A percentile compares a stretch with the other conserved stretches of the same genome.
Conservation (phyloP, 2,329 filamentous ascomycete species). For the Fusarium oxysporum region DNA sequence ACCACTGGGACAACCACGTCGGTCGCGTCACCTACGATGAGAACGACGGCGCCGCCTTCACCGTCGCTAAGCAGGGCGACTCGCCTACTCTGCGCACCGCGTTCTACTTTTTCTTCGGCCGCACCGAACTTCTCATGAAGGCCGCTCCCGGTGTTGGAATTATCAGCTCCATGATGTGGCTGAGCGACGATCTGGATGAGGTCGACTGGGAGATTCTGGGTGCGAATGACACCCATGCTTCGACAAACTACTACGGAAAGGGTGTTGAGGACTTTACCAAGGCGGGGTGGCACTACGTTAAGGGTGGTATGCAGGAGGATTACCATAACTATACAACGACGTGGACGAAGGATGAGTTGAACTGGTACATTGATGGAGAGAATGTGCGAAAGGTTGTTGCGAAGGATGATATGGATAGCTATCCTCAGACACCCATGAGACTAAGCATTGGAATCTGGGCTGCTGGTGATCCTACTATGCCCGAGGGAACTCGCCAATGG, state of each 20-base stretch:
- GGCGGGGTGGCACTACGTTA: slow-evolving; percentile 67
- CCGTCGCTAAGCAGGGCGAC: slow-evolving; percentile 75
- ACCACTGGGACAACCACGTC: slow-evolving; percentile 73
- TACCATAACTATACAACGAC: slow-evolving; percentile 82
- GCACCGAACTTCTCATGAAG: slow-evolving; percentile 82
- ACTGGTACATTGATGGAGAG: slow-evolving; percentile 77
- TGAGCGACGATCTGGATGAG: slow-evolving; percentile 87
- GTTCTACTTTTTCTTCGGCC: slow-evolving; percentile 89
- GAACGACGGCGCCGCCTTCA: slow-evolving; percentile 76
- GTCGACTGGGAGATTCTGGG: slow-evolving; percentile 90
- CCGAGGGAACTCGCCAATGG: slow-evolving; percentile 72
- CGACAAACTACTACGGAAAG: slow-evolving; percentile 86
- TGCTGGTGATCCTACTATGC: slow-evolving; percentile 66
- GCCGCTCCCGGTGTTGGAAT: slow-evolving; percentile 80
- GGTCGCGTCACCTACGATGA: slow-evolving; percentile 72
- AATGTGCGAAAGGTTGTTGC: slow-evolving; percentile 73
- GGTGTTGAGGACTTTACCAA: slow-evolving; percentile 73
- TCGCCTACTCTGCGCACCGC: slow-evolving; percentile 82
- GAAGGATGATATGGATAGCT: slow-evolving; percentile 70
- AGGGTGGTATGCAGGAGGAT: slow-evolving; percentile 66
- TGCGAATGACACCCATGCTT: slow-evolving; percentile 69
- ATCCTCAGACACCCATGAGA: slow-evolving; percentile 82
- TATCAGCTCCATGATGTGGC: slow-evolving; percentile 83
- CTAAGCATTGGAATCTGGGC: slow-evolving; percentile 76
- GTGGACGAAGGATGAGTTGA: slow-evolving; percentile 75